Base-by-base conservation (phyloP, 148 eudicot genomes). In the Silene uniflora region DNA sequence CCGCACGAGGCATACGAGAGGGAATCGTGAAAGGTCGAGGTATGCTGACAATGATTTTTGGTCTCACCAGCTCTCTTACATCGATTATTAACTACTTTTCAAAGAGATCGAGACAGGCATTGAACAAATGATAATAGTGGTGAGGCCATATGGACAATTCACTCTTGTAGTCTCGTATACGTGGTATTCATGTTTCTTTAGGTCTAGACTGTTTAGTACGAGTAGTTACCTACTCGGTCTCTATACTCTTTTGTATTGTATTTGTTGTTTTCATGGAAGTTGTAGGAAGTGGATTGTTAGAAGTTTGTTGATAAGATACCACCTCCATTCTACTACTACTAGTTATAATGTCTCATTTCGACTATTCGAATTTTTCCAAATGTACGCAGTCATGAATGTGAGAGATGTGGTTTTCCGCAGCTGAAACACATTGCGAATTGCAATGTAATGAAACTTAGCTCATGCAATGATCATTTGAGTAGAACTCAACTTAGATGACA, bases 11-110 rank as follows among this genome's bases (percentile, higher is more conserved):
- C 74, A 56, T 84, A 29, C 85, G 85, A 56, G 92, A 92, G 69
- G 86, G 88, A 54, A 85, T 92, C 44, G 89, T 89, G 65, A 90
- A 90, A 81, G 79, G 91, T 14, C 91, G 92, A 46, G 67, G 85
- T 63, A 5, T 82, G 68, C 21, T 91, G 73, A 91, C 87, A 66
- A 82, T 79, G 81, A 58, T 92, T 72, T 87, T 90, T 80, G 74
- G 90, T 29, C 25, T 92, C 67, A 76, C 87, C 54, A 77, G 76
- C 61, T 86, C 81, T 78, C 88, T 92, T 7, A 80, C 82, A 84
- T 79, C 75, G 67, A 75, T 79, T 23, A 29, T 85, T 59, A 87
- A 73, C 32, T 89, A 75, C 75, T 73, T 95, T 56, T 71, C 77
- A 46, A 77, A 88, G 67, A 84, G 87, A 73, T 63, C 89, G 19